Evolutionary conservation across 352 stramenopile species (phyloP).

Genomic region (Globisporangium spinosum): DNA sequence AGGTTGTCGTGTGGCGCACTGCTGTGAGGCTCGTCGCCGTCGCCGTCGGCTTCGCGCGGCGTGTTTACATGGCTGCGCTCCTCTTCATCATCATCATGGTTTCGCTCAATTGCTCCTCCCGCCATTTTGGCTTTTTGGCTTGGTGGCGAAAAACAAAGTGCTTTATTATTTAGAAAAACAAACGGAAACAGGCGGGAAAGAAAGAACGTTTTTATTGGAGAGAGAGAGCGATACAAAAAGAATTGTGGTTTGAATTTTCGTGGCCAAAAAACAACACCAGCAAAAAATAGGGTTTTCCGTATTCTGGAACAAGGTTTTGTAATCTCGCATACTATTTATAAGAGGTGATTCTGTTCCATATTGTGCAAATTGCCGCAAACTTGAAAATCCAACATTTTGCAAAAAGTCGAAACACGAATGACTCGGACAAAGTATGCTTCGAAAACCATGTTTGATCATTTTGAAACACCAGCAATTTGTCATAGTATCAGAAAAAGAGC

Average conservation of each 20-base stretch:
- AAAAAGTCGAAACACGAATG: no score
- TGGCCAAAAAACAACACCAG: no score
- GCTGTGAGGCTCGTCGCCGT: not conserved
- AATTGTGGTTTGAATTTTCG: no score
- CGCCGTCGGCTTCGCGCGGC: not conserved
- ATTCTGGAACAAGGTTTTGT: no score
- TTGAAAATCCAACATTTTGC: no score
- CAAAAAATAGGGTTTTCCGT: no score
- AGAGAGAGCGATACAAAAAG: no score
- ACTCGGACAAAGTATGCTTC: no score
- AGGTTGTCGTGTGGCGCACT: not conserved
- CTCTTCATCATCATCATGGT: not conserved
- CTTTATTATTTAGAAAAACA: constrained; percentile 9
- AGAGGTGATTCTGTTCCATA: no score
- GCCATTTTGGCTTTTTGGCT: not conserved
- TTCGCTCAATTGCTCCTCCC: not conserved
- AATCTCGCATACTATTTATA: no score
- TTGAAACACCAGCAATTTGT: not conserved
- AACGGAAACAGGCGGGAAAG: not conserved
- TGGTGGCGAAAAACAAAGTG: constrained; percentile 10
- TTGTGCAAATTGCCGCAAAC: no score
- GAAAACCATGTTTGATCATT: not conserved
- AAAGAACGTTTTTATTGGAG: no score
- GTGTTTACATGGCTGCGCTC: not conserved
- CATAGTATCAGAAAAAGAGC: not conserved